phyloP scores from a whole-genome alignment of 2,329 filamentous ascomycete genomes.

The Beauveria sp. region DNA sequence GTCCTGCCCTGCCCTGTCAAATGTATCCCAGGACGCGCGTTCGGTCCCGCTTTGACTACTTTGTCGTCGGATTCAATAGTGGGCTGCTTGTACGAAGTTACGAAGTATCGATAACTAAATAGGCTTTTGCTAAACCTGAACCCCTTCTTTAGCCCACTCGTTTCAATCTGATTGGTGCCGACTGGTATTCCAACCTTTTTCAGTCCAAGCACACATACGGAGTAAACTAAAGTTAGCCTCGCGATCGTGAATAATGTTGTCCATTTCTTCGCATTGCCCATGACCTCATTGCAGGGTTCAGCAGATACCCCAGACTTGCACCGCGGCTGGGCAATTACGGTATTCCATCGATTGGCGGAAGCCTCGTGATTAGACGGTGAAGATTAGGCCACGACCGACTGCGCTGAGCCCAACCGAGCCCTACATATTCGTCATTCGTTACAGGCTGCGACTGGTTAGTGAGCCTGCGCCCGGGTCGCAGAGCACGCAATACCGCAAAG shows the following conservation, averaged over 20 bases:
- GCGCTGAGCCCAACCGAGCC: no score
- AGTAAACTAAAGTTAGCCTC: no score
- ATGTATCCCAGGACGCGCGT: background rate
- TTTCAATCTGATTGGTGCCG: no score
- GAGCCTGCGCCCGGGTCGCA: no score
- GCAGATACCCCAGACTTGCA: background rate
- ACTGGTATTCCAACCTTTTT: no score
- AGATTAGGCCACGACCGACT: no score
- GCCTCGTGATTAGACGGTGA: background rate
- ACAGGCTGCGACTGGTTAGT: no score
- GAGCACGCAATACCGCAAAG: no score
- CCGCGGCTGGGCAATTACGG: background rate
- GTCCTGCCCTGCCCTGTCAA: background rate
- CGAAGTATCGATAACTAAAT: no score
- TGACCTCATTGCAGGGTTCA: background rate
- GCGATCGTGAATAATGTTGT: background rate
- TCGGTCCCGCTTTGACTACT: background rate
- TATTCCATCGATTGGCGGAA: background rate
- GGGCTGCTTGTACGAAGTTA: background rate
- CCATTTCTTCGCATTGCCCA: background rate
- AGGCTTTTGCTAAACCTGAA: background rate
- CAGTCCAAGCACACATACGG: no score
- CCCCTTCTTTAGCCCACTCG: background rate
- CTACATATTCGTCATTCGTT: no score
- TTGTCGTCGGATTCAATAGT: constrained; percentile 2